These are phyloP conservation scores for Setaria italica DNA, from an alignment of 202 grass and related monocot genomes.

Conservation along the genomic window DNA sequence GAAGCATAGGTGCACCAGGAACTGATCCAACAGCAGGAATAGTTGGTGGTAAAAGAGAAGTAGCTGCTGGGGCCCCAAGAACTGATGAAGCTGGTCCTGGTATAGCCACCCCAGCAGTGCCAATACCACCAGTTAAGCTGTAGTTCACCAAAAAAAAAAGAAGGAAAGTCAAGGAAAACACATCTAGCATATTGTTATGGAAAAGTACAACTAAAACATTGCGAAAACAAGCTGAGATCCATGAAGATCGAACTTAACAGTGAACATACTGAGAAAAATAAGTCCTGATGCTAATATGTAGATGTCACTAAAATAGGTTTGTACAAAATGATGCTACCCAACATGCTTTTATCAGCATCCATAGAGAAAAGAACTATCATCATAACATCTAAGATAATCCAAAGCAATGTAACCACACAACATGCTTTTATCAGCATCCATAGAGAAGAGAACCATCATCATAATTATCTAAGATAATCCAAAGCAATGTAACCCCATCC, in stretches of 20 bases:
- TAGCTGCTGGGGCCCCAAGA: conserved; percentile 55
- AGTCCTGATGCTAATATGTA: neutral
- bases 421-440: conserved; percentile 9
- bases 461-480: neutral
- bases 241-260: conserved; percentile 12
- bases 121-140: conserved; percentile 66
- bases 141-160: conserved; percentile 21
- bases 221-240: neutral
- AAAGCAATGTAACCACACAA: no score
- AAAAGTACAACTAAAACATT: neutral
- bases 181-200: neutral
- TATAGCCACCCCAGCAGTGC: conserved; percentile 52
- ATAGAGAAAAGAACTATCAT: neutral
- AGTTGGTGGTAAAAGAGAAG: conserved; percentile 58
- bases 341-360: neutral
- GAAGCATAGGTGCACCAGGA: conserved; percentile 63
- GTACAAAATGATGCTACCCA: neutral
- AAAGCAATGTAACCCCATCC: neutral
- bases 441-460: neutral
- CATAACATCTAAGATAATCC: no score
- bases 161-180: neutral
- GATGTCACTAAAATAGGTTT: neutral
- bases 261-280: conserved; percentile 1
- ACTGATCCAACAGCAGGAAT: conserved; percentile 61
- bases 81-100: conserved; percentile 68